Conservation (phyloP, 108 stramenopile genomes). For the Chaetoceros muelleri region DNA sequence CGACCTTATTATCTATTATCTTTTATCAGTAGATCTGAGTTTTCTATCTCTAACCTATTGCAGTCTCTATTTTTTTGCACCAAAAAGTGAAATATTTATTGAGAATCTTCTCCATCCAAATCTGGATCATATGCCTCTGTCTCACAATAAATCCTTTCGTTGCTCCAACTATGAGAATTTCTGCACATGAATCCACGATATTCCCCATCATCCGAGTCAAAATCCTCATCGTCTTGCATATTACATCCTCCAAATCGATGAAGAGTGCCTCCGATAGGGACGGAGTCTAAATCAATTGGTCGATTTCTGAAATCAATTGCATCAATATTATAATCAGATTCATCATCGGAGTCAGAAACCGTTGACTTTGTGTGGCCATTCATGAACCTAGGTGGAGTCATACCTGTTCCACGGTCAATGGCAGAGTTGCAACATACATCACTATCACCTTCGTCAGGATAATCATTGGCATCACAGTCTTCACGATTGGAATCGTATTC, state of each 20-base stretch:
- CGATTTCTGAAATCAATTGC: neutral
- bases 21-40: too few species aligned
- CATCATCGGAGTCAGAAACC: neutral
- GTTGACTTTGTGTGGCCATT: neutral
- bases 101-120: neutral
- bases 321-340: neutral
- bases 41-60: too few species aligned
- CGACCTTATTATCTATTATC: too few species aligned
- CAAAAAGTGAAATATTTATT: too few species aligned
- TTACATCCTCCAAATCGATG: neutral
- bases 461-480: neutral
- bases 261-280: neutral
- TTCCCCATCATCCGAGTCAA: neutral
- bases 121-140: neutral
- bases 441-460: constrained; percentile 12
- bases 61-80: too few species aligned
- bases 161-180: neutral
- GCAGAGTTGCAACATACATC: constrained; percentile 31
- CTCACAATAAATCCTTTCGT: neutral
- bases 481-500: neutral
- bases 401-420: neutral
- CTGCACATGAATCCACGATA: neutral
- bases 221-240: neutral
- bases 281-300: neutral
- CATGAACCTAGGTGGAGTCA: neutral